Evolutionary conservation across 2,329 filamentous ascomycete species (phyloP).

Genomic region (Sporothrix brasiliensis): DNA sequence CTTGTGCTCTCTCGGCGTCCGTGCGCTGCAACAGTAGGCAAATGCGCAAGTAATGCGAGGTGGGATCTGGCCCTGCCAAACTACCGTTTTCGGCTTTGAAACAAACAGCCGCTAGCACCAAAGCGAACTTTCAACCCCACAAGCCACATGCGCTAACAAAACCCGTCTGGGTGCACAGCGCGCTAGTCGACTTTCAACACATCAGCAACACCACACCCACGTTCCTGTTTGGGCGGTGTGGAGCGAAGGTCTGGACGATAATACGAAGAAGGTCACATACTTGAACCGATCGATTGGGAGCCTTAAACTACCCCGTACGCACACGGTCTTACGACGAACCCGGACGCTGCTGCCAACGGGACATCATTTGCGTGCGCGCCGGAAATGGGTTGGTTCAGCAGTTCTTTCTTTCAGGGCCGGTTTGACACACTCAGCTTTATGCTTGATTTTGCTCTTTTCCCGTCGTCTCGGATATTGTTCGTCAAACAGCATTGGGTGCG

Average conservation of each 20-base stretch:
- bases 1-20: slow-evolving; percentile 16
- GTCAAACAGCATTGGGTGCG: too few relatives aligned
- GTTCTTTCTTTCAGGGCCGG: too few relatives aligned
- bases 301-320: too few relatives aligned
- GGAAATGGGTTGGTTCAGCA: too few relatives aligned
- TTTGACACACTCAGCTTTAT: too few relatives aligned
- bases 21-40: slow-evolving; percentile 28
- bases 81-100: slow-evolving; percentile 36
- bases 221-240: neutral
- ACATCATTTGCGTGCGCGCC: too few relatives aligned
- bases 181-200: slow-evolving; percentile 22
- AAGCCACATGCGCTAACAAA: slow-evolving; percentile 29
- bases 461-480: too few relatives aligned
- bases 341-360: too few relatives aligned
- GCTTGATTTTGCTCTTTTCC: too few relatives aligned
- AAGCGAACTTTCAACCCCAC: slow-evolving; percentile 24
- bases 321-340: too few relatives aligned
- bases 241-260: neutral
- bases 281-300: too few relatives aligned
- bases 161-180: slow-evolving; percentile 9
- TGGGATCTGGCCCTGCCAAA: slow-evolving; percentile 29
- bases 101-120: slow-evolving; percentile 30
- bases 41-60: slow-evolving; percentile 29
- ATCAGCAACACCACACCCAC: slow-evolving; percentile 27
- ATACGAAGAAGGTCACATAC: neutral